Conservation (phyloP, 2,329 filamentous ascomycete genomes). For the Pseudogymnoascus sp. region DNA sequence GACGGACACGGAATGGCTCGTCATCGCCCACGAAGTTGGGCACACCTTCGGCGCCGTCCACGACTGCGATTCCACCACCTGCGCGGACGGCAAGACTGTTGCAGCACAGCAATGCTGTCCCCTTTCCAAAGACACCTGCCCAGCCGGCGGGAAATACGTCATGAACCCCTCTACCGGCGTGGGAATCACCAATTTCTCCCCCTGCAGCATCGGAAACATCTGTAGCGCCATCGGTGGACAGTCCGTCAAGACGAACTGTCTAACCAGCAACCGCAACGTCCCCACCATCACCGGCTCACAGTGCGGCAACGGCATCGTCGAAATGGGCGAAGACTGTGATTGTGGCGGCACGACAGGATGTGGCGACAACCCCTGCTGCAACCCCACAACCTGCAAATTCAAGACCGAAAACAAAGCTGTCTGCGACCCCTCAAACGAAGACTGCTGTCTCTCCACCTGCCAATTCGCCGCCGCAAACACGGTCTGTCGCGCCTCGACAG, state of each 20-base stretch:
- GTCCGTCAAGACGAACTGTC: constrained; percentile 66
- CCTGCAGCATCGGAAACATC: constrained; percentile 87
- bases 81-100: constrained; percentile 51
- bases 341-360: constrained; percentile 74
- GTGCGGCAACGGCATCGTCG: constrained; percentile 96
- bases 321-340: constrained; percentile 89
- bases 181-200: constrained; percentile 71
- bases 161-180: constrained; percentile 87
- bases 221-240: constrained; percentile 76
- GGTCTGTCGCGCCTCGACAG: constrained; percentile 72
- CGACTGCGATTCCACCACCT: constrained; percentile 70
- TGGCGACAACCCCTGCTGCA: constrained; percentile 70
- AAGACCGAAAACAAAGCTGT: constrained; percentile 51
- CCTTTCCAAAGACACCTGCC: constrained; percentile 56
- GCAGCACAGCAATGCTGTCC: constrained; percentile 70
- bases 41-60: constrained; percentile 96
- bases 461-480: constrained; percentile 58
- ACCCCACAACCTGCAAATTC: constrained; percentile 82
- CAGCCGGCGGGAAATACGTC: constrained; percentile 73
- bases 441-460: constrained; percentile 65
- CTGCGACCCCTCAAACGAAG: constrained; percentile 75
- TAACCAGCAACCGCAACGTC: constrained; percentile 80
- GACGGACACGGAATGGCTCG: constrained; percentile 83
- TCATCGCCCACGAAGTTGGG: constrained; percentile 88
- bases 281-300: constrained; percentile 72